A percentile compares a stretch with the other conserved stretches of the same genome.
Conservation (phyloP, 768 basidiomycete species). For the Pleurotus giganteus region DNA sequence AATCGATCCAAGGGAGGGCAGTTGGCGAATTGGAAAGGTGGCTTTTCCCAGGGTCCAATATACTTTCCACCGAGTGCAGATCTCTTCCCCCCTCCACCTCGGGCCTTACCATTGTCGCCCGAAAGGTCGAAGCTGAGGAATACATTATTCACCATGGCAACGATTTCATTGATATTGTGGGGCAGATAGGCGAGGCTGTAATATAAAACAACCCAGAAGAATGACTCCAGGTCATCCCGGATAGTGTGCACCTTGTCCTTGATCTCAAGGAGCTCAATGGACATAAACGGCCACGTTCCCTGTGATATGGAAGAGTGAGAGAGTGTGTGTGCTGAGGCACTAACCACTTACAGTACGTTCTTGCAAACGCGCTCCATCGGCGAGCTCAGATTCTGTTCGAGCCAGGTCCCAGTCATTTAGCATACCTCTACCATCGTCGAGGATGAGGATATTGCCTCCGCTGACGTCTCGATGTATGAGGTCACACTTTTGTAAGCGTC, state of each 20-base stretch:
- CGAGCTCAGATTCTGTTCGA: neutral
- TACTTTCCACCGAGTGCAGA: too few relatives aligned
- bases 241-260: constrained; percentile 17
- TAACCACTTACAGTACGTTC: neutral
- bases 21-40: too few relatives aligned
- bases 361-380: too few relatives aligned
- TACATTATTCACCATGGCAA: neutral
- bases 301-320: constrained; percentile 6
- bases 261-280: constrained; percentile 17
- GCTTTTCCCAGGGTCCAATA: too few relatives aligned
- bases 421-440: neutral
- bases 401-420: constrained; percentile 13
- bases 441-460: constrained; percentile 9
- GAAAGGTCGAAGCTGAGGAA: neutral
- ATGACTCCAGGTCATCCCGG: constrained; percentile 31
- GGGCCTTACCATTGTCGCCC: too few relatives aligned
- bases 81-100: too few relatives aligned
- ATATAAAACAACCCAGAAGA: constrained; percentile 21
- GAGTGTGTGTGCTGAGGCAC: too few relatives aligned
- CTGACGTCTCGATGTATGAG: constrained; percentile 13
- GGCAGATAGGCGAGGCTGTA: constrained; percentile 12
- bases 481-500: constrained; percentile 7
- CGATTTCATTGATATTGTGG: constrained; percentile 5
- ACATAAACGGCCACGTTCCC: constrained; percentile 35
- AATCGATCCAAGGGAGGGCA: too few relatives aligned